A percentile compares a stretch with the other conserved stretches of the same genome.
Evolutionary conservation across 768 basidiomycete genomes (phyloP).

Genomic region (Boletus rufocinnamomeus): DNA sequence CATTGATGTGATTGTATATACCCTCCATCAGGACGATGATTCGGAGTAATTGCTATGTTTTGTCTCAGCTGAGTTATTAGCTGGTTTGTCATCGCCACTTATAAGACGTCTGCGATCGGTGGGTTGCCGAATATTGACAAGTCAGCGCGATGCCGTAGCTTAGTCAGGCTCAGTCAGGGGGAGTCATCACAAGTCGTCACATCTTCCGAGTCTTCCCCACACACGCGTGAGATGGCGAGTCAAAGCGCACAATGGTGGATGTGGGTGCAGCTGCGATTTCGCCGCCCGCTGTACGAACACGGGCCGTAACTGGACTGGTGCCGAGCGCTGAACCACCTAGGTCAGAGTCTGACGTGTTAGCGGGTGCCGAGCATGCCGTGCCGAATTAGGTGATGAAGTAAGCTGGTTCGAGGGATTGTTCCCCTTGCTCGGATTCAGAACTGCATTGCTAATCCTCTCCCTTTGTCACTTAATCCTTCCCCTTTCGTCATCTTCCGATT

Average conservation of each 20-base stretch:
- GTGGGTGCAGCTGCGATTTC: too few species aligned
- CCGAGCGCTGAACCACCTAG: too few species aligned
- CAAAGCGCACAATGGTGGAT: too few species aligned
- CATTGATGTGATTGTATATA: conserved; percentile 10
- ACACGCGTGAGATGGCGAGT: too few species aligned
- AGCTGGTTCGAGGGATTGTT: conserved; percentile 9
- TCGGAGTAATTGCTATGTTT: not conserved
- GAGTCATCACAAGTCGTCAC: not conserved
- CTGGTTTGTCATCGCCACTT: not conserved
- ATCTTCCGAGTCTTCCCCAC: too few species aligned
- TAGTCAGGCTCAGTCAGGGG: conserved; percentile 13
- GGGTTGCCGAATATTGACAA: too few species aligned
- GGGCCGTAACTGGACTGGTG: too few species aligned
- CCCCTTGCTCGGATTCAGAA: conserved; percentile 19
- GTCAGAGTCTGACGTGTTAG: too few species aligned
- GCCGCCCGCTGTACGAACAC: too few species aligned
- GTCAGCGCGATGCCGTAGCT: conserved; percentile 12
- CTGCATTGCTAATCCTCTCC: conserved; percentile 32
- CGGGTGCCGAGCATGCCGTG: too few species aligned
- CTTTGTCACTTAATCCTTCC: conserved; percentile 24
- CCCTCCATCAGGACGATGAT: not conserved
- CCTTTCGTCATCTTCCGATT: conserved; percentile 36
- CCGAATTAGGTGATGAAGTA: conserved; percentile 1
- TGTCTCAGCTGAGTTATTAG: not conserved
- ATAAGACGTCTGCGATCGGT: too few species aligned